Conservation (phyloP, 2,329 filamentous ascomycete genomes). For the Colletotrichum sublineola region DNA sequence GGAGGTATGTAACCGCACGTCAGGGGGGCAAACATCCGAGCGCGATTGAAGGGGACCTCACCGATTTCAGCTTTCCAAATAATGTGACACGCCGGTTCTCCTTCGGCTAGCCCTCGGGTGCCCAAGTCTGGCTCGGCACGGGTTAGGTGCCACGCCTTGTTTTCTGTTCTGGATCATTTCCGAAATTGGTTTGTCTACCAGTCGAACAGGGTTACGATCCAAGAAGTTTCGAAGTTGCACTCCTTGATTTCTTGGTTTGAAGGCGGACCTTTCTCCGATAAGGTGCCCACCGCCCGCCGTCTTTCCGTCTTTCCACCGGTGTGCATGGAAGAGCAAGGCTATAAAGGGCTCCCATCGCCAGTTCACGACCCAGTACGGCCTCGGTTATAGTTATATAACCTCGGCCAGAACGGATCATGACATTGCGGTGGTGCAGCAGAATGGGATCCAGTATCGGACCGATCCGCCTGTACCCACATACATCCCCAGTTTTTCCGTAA, state of each 20-base stretch:
- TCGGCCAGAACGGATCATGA: background rate
- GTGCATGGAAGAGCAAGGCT: slow-evolving; percentile 20
- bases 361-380: background rate
- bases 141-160: background rate
- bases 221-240: background rate
- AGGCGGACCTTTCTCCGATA: background rate
- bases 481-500: too few relatives aligned
- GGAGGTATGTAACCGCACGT: background rate
- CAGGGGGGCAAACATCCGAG: slow-evolving; percentile 10
- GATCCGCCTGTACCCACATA: too few relatives aligned
- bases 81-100: background rate
- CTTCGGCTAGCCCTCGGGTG: background rate
- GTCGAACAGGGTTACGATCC: background rate
- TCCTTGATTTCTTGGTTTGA: background rate
- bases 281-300: too few relatives aligned
- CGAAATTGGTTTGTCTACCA: background rate
- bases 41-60: background rate
- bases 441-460: background rate
- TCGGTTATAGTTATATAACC: background rate
- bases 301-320: background rate
- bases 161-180: background rate
- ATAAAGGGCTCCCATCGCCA: slow-evolving; percentile 3
- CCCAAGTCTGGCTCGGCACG: background rate
- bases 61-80: slow-evolving; percentile 2
- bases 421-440: too few relatives aligned